These are phyloP conservation scores for Populus ilicifolia DNA, from an alignment of 345 rosid genomes.

Conservation along the genomic window DNA sequence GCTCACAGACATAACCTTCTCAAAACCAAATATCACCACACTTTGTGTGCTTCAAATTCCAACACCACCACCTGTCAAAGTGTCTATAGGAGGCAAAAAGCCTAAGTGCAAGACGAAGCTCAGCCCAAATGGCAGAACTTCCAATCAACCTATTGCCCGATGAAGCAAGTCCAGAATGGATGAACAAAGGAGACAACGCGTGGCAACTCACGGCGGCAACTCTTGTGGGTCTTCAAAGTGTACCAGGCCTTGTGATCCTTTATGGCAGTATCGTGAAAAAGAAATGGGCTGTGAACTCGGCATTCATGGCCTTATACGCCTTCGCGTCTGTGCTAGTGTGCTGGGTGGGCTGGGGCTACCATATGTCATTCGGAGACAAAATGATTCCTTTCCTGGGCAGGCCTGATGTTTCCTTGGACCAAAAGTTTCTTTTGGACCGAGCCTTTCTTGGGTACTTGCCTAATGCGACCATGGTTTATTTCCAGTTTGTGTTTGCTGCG, in stretches of 20 bases:
- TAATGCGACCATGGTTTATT: conserved; percentile 60
- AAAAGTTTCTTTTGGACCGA: conserved; percentile 25
- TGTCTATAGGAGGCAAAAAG: neutral
- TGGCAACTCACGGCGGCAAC: conserved; percentile 73
- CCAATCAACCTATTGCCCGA: conserved; percentile 40
- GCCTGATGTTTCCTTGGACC: conserved; percentile 43
- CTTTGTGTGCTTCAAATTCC: neutral
- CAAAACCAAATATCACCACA: neutral
- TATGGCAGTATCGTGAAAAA: conserved; percentile 68
- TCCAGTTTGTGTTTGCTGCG: conserved; percentile 60
- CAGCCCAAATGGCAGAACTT: neutral
- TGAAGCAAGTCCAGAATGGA: conserved; percentile 43
- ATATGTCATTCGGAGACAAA: conserved; percentile 45
- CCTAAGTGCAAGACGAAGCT: neutral
- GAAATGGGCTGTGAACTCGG: conserved; percentile 76
- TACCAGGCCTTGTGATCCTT: conserved; percentile 60
- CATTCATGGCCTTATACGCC: conserved; percentile 72
- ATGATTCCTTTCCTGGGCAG: conserved; percentile 38
- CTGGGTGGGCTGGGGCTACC: conserved; percentile 72
- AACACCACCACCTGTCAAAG: neutral
- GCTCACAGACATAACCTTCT: neutral
- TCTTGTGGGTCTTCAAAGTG: conserved; percentile 61
- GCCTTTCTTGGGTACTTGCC: conserved; percentile 36
- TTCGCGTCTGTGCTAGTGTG: conserved; percentile 59
- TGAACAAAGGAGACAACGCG: conserved; percentile 68